Evolutionary conservation across 768 basidiomycete genomes (phyloP), one percentile per base, ranked within the genome.

Genomic region (Mycena alexandri): DNA sequence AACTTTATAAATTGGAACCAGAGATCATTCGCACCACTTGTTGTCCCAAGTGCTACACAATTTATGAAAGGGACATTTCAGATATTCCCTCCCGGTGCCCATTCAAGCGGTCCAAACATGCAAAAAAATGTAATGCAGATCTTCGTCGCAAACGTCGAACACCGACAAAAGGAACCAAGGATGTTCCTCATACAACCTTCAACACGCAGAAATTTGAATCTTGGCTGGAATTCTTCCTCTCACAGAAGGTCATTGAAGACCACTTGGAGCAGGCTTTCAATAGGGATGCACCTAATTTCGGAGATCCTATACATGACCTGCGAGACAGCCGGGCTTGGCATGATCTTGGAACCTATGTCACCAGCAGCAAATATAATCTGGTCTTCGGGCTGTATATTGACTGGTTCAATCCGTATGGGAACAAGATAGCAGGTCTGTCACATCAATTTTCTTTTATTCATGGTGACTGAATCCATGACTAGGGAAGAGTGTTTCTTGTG

Each of bases 351-450:
- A 42, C 9, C 19, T 65, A 48, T 24, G 50, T 48, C n/a, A n/a
- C n/a, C 21, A 19, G 21, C 21, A 54, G 21, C n/a, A 64, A 57
- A 61, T 70, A 70, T 9, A 58, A 68, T 41, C 54, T 78, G 7
- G 74, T 69, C 2, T 78, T 74, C 50, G 74, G 72, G 25, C 57
- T 78, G 12, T 77, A 65, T 33, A 51, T 76, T 17, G 72, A 77
- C 50, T 76, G 74, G 74, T 75, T 75, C 54, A 76, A 76, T 62
- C 74, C 73, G 0, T 70, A 57, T n/a, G 51, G 55, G 5, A 74
- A 73, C 25, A 71, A 73, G 42, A 56, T 61, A 42, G 69, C 72
- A 33, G 73, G 75, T 71, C 42, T 50, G 56, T 29, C 2, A 25
- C 21, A 9, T 21, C 16, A 21, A 50, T 13, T 7, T 14, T 24